Conservation (phyloP, 2,329 filamentous ascomycete species). For the Ophiostoma ips region DNA sequence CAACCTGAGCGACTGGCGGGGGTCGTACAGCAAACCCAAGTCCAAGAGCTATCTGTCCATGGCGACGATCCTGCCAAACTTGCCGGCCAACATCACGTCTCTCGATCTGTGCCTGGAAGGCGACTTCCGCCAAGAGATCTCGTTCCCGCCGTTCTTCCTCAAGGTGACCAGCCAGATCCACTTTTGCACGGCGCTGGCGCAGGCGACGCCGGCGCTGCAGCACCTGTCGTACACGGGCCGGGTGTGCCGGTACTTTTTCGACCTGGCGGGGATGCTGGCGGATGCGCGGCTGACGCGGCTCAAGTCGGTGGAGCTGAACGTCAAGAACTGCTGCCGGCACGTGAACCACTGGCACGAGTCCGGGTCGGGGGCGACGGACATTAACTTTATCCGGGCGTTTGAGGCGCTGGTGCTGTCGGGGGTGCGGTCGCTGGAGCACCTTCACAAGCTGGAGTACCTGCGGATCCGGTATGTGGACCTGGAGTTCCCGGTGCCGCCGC, state of each 20-base stretch:
- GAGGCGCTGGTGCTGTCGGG: conserved; percentile 53
- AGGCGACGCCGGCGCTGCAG: conserved; percentile 46
- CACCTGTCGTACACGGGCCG: conserved; percentile 60
- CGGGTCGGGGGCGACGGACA: conserved; percentile 56
- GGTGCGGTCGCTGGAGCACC: conserved; percentile 43
- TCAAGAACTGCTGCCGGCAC: conserved; percentile 59
- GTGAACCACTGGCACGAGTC: conserved; percentile 43
- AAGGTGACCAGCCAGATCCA: conserved; percentile 47
- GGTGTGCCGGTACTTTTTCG: conserved; percentile 56
- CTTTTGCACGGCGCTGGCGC: conserved; percentile 50
- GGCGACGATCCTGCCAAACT: conserved; percentile 43
- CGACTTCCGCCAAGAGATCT: conserved; percentile 52
- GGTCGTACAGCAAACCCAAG: conserved; percentile 57
- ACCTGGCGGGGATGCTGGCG: conserved; percentile 35
- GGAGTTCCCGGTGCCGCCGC: conserved; percentile 53
- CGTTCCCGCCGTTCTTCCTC: conserved; percentile 44
- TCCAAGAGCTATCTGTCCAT: conserved; percentile 60
- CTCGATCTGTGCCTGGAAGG: conserved; percentile 58
- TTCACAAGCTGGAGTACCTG: conserved; percentile 47
- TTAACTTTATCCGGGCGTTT: conserved; percentile 58
- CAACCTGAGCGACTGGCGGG: conserved; percentile 48
- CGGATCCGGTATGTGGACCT: conserved; percentile 64
- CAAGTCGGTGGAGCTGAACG: conserved; percentile 54
- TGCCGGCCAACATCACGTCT: conserved; percentile 45
- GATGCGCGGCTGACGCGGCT: conserved; percentile 37